phyloP scores from a whole-genome alignment of 345 rosid species.

The Lepidium sativum region DNA sequence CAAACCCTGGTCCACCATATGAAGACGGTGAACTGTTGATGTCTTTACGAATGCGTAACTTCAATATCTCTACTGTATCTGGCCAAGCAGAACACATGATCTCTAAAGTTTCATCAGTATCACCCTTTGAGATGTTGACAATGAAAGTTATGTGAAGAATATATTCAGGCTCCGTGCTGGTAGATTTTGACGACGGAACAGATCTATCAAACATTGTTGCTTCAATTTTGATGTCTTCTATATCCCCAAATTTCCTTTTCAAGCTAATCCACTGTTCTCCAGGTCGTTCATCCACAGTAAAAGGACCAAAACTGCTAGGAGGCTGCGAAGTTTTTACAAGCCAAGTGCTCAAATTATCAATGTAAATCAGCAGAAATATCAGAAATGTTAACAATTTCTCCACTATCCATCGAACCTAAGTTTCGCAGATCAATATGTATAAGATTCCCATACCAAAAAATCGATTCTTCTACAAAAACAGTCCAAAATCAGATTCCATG shows the following conservation, averaged over 20 bases:
- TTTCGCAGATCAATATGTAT: background rate
- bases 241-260: conserved; percentile 48
- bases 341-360: background rate
- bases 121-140: conserved; percentile 58
- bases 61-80: conserved; percentile 49
- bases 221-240: conserved; percentile 68
- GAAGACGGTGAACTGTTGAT: conserved; percentile 22
- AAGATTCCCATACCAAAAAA: background rate
- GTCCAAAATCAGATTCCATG: background rate
- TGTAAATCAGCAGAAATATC: background rate
- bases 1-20: conserved; percentile 68
- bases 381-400: background rate
- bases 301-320: conserved; percentile 36
- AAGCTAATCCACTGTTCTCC: conserved; percentile 92
- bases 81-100: conserved; percentile 84
- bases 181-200: conserved; percentile 35
- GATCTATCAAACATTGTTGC: conserved; percentile 82
- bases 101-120: conserved; percentile 44
- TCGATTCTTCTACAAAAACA: background rate
- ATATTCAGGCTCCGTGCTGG: conserved; percentile 25
- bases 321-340: conserved; percentile 39
- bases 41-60: conserved; percentile 39
- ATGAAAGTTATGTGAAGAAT: conserved; percentile 57
- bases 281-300: conserved; percentile 48
- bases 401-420: background rate